phyloP scores from a whole-genome alignment of 2,329 filamentous ascomycete species.

The Lasiodiplodia sp. region DNA sequence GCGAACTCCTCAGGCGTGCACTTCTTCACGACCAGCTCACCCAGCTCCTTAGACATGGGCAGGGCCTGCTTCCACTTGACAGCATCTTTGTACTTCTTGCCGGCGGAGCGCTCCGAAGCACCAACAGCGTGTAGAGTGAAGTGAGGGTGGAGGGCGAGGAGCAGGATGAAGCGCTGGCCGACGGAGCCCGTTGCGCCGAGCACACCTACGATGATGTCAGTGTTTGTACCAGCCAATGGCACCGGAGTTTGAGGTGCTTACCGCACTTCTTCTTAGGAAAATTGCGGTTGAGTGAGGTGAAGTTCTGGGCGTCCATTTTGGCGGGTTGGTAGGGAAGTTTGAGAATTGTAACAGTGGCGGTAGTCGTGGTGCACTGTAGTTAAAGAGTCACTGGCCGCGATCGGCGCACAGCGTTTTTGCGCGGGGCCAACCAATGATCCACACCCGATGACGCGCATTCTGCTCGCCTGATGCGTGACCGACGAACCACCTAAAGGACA shows the following conservation, averaged over 20 bases:
- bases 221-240: conserved; percentile 32
- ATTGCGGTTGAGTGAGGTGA: conserved; percentile 46
- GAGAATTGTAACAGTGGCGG: background rate
- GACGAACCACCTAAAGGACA: background rate
- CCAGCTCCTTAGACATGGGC: conserved; percentile 78
- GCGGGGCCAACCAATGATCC: conserved; percentile 18
- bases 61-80: conserved; percentile 92
- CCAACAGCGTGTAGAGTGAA: conserved; percentile 88
- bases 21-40: conserved; percentile 82
- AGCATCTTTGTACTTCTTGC: conserved; percentile 94
- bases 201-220: conserved; percentile 58
- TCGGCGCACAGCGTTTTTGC: conserved; percentile 21
- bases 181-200: conserved; percentile 93
- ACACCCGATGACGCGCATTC: conserved; percentile 7
- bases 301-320: conserved; percentile 53
- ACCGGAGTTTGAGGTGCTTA: conserved; percentile 38
- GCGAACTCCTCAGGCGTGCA: conserved; percentile 83
- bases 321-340: background rate
- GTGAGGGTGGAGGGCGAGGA: conserved; percentile 86
- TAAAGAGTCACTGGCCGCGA: conserved; percentile 12
- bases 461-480: conserved; percentile 12
- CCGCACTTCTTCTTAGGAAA: conserved; percentile 63
- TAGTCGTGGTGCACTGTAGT: background rate
- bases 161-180: conserved; percentile 92
- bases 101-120: conserved; percentile 85